Base-by-base conservation (phyloP, 768 basidiomycete genomes). In the Lactarius indigo region DNA sequence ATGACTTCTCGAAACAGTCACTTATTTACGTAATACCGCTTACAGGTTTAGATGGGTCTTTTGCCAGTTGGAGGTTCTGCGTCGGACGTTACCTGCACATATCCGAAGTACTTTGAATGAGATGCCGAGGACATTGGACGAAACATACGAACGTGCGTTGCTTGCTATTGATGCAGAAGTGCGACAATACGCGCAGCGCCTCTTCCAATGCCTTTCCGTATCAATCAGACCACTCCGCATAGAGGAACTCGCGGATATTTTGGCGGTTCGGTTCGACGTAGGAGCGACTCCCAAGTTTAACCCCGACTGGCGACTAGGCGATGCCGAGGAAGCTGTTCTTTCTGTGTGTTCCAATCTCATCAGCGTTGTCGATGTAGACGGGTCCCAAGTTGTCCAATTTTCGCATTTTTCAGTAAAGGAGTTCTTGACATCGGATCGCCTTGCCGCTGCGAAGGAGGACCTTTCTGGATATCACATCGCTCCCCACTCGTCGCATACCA, bases 341-440 rank as follows among this genome's bases (percentile, higher is more conserved):
- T 61, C 55, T 3, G 47, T 12, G 1, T 66, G 65, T 17, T 50
- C 65, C 5, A 66, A 42, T 3, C 28, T 66, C 5, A 47, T 66
- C 30, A 4, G 33, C 33, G n/a, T 66, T 0, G 44, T 66, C 23
- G 8, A 62, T 17, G 28, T 44, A 26, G 18, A 23, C 15, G 47
- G 13, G 17, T 52, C 28, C 2, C 13, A 10, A 20, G 17, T 59
- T 17, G 39, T 66, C n/a, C 60, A 66, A n/a, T 66, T 66, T 20
- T 12, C 65, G 5, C 65, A 66, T 41, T 57, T 66, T 35, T 61
- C 65, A 0, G 65, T 66, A 3, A 66, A 52, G 37, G 65, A 66
- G 9, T 66, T 56, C 42, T 7, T 65, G 18, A 61, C 52, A 10
- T 65, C 64, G 1, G 1, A 2, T 3, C 54, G 64, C 10, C 64